Evolutionary conservation across 2,329 filamentous ascomycete species (phyloP), one percentile per base, ranked within the genome.

Genomic region (Ilyonectria robusta): DNA sequence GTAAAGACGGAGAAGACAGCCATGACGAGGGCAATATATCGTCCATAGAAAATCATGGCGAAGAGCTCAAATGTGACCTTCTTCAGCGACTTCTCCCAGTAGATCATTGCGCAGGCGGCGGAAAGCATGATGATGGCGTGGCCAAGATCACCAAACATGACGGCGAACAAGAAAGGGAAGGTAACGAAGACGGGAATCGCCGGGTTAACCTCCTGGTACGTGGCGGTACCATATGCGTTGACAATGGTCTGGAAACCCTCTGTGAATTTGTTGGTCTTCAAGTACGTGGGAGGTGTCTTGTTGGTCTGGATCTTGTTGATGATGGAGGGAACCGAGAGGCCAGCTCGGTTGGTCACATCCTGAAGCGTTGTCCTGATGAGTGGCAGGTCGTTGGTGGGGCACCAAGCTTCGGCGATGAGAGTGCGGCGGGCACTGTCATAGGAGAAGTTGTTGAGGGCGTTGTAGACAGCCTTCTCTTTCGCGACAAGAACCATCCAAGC

Each of bases 121-220:
- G 89, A 79, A 48, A 95, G 87, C 93, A 99, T 97, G 80, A 99
- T 93, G 72, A 92, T 81, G 72, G 95, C 96, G 78, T 99, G 96
- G 58, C 96, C 97, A 66, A 97, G 92, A 82, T 99, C 96, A 86
- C 96, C 97, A 79, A 99, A 99, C 96, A 99, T 99, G 89, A 99
- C 96, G 56, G 96, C 96, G 79, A 99, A 99, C 69, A 99, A 87
- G 86, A 99, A 99, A n/a, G 97, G 96, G 83, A 99, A 99, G 6
- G 96, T 99, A 70, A 99, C 92, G 73, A 98, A 94, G 58, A 97
- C 96, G 42, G 95, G 95, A 23, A 99, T 88, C 69, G 94, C 95
- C 64, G 96, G 96, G 83, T 99, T 99, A 81, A 98, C 93, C 84
- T 99, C 96, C 74, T 93, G 93, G 83, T 99, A 99, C 72, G 97